A percentile compares a stretch with the other conserved stretches of the same genome.
Conservation (phyloP, 805 yeast genomes). For the Schwanniomyces occidentalis region DNA sequence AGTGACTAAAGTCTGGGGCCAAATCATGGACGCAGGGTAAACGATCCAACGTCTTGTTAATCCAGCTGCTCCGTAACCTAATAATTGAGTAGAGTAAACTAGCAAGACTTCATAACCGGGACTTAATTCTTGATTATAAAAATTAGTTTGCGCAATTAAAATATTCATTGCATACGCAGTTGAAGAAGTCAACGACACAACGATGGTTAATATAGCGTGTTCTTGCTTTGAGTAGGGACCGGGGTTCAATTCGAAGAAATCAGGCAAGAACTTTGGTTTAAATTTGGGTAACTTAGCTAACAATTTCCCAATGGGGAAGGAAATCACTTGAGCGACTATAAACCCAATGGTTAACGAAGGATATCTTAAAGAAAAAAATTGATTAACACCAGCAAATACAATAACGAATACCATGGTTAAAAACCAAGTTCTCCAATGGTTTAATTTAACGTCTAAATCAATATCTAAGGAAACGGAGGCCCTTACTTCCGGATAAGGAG, state of each 20-base stretch:
- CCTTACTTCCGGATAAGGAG: constrained; percentile 24
- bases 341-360: constrained; percentile 24
- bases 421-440: constrained; percentile 22
- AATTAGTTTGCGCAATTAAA: constrained; percentile 50
- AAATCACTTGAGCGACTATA: constrained; percentile 24
- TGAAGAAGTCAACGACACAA: not conserved
- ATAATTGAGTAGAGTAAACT: constrained; percentile 52
- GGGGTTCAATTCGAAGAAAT: constrained; percentile 16
- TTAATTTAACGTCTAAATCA: constrained; percentile 16
- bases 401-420: constrained; percentile 19
- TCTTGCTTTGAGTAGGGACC: constrained; percentile 24
- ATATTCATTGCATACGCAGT: constrained; percentile 60
- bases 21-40: constrained; percentile 63
- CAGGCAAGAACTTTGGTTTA: constrained; percentile 15
- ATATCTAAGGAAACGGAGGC: constrained; percentile 20
- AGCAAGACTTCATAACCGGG: constrained; percentile 1
- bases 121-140: constrained; percentile 30
- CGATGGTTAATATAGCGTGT: constrained; percentile 18
- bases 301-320: constrained; percentile 22
- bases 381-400: constrained; percentile 27
- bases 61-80: constrained; percentile 71
- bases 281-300: constrained; percentile 22
- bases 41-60: constrained; percentile 58
- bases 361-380: constrained; percentile 24
- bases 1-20: constrained; percentile 69